Conservation (phyloP, 495 filamentous ascomycete species). For the Hypoxylon subgilvum region DNA sequence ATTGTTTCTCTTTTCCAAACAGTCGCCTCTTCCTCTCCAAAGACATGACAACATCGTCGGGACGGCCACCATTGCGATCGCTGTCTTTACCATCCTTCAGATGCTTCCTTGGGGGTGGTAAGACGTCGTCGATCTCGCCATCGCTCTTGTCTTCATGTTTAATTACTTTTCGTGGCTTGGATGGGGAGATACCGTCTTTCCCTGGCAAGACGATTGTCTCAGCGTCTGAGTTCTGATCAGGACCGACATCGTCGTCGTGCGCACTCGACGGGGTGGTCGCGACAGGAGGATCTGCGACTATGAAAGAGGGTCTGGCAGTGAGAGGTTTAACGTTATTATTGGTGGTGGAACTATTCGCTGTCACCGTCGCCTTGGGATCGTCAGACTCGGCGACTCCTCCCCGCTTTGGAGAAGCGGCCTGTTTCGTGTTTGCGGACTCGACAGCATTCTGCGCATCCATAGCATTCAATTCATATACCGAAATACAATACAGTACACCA, state of each 20-base stretch:
- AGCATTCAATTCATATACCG: slow-evolving; percentile 59
- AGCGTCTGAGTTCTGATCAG: slow-evolving; percentile 74
- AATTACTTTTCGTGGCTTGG: slow-evolving; percentile 71
- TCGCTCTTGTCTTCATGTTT: slow-evolving; percentile 72
- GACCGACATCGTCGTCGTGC: slow-evolving; percentile 50
- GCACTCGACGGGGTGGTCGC: slow-evolving; percentile 24
- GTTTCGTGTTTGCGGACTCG: slow-evolving; percentile 62
- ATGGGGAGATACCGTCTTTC: slow-evolving; percentile 71
- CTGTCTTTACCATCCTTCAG: slow-evolving; percentile 42
- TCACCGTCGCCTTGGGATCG: slow-evolving; percentile 47
- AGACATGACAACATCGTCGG: slow-evolving; percentile 36
- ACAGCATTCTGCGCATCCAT: slow-evolving; percentile 66
- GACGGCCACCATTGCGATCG: slow-evolving; percentile 42
- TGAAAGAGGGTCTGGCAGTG: slow-evolving; percentile 19
- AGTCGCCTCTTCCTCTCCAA: slow-evolving; percentile 58
- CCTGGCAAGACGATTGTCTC: slow-evolving; percentile 80
- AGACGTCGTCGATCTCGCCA: slow-evolving; percentile 49
- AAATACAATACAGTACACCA: slow-evolving; percentile 56
- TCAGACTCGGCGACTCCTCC: slow-evolving; percentile 51
- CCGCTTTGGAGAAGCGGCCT: slow-evolving; percentile 57
- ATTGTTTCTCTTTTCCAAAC: slow-evolving; percentile 47
- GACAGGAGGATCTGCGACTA: slow-evolving; percentile 23
- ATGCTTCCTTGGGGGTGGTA: slow-evolving; percentile 45
- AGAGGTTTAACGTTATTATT: slow-evolving; percentile 32
- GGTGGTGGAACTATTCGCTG: slow-evolving; percentile 29